Evolutionary conservation across 331 rosid genomes (phyloP).

Genomic region (Quercus phellos): DNA sequence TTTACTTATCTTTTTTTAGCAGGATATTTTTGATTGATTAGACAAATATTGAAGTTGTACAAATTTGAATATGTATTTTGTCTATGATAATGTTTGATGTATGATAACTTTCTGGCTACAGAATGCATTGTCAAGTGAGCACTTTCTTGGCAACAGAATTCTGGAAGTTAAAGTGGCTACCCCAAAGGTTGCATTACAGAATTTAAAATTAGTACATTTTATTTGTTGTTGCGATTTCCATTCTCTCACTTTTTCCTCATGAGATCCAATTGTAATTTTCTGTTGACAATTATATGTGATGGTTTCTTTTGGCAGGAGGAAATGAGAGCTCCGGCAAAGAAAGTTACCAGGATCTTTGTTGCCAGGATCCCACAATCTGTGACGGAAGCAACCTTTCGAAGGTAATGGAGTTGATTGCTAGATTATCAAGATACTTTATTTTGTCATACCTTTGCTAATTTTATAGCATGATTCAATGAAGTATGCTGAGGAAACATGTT

Average conservation of each 20-base stretch:
- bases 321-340: conserved; percentile 86
- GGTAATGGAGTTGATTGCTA: conserved; percentile 45
- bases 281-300: conserved; percentile 14
- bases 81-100: neutral
- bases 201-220: neutral
- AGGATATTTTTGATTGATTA: neutral
- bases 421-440: neutral
- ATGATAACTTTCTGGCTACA: conserved; percentile 30
- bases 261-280: neutral
- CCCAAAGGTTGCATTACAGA: conserved; percentile 66
- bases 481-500: conserved; percentile 4
- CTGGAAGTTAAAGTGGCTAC: conserved; percentile 98
- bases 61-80: neutral
- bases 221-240: neutral
- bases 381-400: conserved; percentile 74
- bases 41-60: too few species aligned
- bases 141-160: conserved; percentile 80
- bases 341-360: conserved; percentile 87
- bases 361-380: conserved; percentile 90
- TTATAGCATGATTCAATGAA: neutral
- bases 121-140: conserved; percentile 76
- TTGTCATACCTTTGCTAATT: neutral
- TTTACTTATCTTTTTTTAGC: neutral
- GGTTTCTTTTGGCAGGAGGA: conserved; percentile 68
- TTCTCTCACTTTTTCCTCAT: neutral